Conservation (phyloP, 768 basidiomycete genomes). For the Tylopilus balloui region DNA sequence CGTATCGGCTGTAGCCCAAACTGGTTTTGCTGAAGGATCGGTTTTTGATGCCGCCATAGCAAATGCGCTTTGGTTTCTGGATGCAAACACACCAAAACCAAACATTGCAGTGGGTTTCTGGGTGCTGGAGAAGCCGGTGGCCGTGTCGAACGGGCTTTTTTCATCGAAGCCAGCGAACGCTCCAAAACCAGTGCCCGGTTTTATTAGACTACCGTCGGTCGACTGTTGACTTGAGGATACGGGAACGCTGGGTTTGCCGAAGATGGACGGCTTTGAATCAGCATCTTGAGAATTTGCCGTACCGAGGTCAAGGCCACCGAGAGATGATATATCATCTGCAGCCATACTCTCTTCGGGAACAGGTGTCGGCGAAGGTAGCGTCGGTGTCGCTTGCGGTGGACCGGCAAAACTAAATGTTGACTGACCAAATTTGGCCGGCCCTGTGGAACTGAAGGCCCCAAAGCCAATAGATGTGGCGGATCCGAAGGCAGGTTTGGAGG, state of each 20-base stretch:
- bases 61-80: slow-evolving; percentile 28
- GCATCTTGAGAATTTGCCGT: slow-evolving; percentile 19
- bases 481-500: slow-evolving; percentile 19
- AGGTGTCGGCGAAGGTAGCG: slow-evolving; percentile 1
- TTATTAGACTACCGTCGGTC: slow-evolving; percentile 24
- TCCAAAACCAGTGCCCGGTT: slow-evolving; percentile 35
- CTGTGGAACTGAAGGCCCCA: slow-evolving; percentile 30
- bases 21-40: slow-evolving; percentile 19
- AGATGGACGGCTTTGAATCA: slow-evolving; percentile 30
- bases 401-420: slow-evolving; percentile 22
- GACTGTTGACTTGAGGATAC: slow-evolving; percentile 12
- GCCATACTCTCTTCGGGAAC: slow-evolving; percentile 31
- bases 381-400: slow-evolving; percentile 6
- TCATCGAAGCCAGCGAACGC: slow-evolving; percentile 24
- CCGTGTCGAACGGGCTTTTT: slow-evolving; percentile 25
- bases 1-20: slow-evolving; percentile 15
- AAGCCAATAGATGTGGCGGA: slow-evolving; percentile 23
- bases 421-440: slow-evolving; percentile 32
- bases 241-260: slow-evolving; percentile 24
- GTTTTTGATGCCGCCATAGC: slow-evolving; percentile 18
- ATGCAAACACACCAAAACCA: slow-evolving; percentile 35
- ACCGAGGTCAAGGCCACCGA: slow-evolving; percentile 34
- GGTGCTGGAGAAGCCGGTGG: slow-evolving; percentile 20
- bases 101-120: slow-evolving; percentile 15
- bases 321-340: slow-evolving; percentile 28